Percentiles rank a stretch among this genome's conserved stretches.
Evolutionary conservation across 371 early-diverging fungal genomes (phyloP).

Genomic region (Phascolomyces articulosus): DNA sequence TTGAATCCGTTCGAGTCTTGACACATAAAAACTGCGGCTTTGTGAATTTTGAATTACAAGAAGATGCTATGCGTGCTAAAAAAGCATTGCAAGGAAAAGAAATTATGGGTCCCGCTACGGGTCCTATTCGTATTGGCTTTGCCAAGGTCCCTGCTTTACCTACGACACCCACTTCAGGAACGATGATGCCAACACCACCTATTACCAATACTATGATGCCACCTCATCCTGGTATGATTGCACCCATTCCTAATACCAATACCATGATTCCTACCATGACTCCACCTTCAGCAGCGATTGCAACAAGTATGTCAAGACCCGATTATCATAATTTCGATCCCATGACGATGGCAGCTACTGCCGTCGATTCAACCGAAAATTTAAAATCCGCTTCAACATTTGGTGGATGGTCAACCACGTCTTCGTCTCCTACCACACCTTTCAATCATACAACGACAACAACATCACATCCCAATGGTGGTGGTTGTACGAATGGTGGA

Average conservation of each 20-base stretch:
- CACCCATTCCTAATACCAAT: too few species aligned
- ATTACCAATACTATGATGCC: too few species aligned
- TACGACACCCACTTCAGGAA: too few species aligned
- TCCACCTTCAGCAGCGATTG: not conserved
- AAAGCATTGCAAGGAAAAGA: constrained; percentile 88
- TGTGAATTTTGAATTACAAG: constrained; percentile 88
- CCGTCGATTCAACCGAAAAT: constrained; percentile 4
- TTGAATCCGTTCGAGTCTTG: constrained; percentile 93
- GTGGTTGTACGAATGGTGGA: not conserved
- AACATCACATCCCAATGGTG: too few species aligned
- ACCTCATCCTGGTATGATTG: not conserved
- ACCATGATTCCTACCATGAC: not conserved
- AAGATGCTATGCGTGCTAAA: constrained; percentile 90
- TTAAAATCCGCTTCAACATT: constrained; percentile 4
- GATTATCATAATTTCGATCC: not conserved
- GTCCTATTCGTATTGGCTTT: constrained; percentile 85
- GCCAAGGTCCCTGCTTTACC: constrained; percentile 75
- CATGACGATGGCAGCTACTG: not conserved
- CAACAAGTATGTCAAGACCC: too few species aligned
- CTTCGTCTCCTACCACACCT: not conserved
- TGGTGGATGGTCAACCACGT: not conserved
- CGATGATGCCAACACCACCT: not conserved
- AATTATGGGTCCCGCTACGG: constrained; percentile 79
- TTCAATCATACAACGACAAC: not conserved
- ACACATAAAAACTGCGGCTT: constrained; percentile 98